Percentiles rank a stretch among this genome's conserved stretches.
phyloP scores from a whole-genome alignment of 441 rosid species.

The Flueggea neowawraea region DNA sequence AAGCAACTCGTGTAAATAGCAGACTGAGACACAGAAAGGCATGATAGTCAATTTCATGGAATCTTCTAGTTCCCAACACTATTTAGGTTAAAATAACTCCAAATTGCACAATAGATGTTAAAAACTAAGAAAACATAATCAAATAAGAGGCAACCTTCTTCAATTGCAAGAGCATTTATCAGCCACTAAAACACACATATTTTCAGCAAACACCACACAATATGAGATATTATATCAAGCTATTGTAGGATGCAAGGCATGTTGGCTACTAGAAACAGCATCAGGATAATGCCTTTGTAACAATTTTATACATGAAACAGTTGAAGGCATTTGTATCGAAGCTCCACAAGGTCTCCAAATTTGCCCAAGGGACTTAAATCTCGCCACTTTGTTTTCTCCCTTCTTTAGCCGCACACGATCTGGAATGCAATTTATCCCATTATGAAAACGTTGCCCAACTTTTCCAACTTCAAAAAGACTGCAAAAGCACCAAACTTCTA shows the following conservation, averaged over 20 bases:
- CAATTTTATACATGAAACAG: conserved; percentile 53
- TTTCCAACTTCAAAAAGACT: conserved; percentile 69
- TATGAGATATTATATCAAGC: no score
- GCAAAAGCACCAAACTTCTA: conserved; percentile 51
- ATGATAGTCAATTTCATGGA: no score
- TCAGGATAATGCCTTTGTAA: conserved; percentile 26
- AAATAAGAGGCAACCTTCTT: no score
- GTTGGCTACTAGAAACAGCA: conserved; percentile 27
- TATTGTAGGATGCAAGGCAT: conserved; percentile 71
- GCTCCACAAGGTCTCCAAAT: conserved; percentile 41
- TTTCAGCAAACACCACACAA: background rate
- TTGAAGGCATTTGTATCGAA: conserved; percentile 34
- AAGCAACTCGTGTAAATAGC: no score
- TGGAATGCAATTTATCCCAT: conserved; percentile 42
- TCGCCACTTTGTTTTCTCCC: conserved; percentile 23
- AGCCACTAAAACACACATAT: background rate
- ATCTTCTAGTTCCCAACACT: no score
- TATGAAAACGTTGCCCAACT: conserved; percentile 36
- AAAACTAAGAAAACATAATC: no score
- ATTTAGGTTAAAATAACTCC: no score
- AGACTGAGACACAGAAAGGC: no score
- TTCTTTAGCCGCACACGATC: conserved; percentile 45
- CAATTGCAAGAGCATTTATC: background rate
- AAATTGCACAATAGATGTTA: no score
- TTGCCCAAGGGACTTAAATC: conserved; percentile 32